phyloP scores from a whole-genome alignment of 306 rosid species.

The Crataegus laevigata region DNA sequence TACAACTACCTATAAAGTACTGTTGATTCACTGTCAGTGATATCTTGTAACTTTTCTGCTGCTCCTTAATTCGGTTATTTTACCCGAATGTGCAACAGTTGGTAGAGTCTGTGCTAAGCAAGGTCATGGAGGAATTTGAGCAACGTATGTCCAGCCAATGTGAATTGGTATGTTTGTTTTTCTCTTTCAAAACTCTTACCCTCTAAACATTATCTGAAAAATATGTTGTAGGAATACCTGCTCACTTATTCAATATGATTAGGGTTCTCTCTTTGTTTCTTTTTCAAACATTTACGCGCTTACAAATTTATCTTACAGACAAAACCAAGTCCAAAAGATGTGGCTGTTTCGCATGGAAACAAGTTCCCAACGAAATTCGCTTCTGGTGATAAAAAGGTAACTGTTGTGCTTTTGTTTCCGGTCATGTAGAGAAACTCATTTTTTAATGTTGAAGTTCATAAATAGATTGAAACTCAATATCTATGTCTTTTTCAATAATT shows the following conservation, averaged over 20 bases:
- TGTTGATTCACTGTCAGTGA: not conserved
- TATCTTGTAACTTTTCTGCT: conserved; percentile 8
- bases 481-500: not conserved
- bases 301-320: conserved; percentile 26
- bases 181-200: not conserved
- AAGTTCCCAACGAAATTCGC: conserved; percentile 35
- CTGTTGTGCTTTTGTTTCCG: not conserved
- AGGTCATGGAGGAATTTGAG: conserved; percentile 87
- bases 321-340: conserved; percentile 33
- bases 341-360: conserved; percentile 34
- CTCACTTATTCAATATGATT: not conserved
- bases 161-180: conserved; percentile 46
- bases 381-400: conserved; percentile 49
- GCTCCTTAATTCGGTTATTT: conserved; percentile 11
- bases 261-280: not conserved
- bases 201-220: not conserved
- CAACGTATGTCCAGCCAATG: conserved; percentile 54
- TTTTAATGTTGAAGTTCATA: not conserved
- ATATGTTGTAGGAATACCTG: not conserved
- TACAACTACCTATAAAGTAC: not conserved
- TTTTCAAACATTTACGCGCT: not conserved
- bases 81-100: conserved; percentile 51
- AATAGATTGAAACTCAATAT: conserved; percentile 4
- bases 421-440: not conserved
- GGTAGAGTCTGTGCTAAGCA: conserved; percentile 75